Conservation (phyloP, 305 asterid genomes). For the Andrographis paniculata region DNA sequence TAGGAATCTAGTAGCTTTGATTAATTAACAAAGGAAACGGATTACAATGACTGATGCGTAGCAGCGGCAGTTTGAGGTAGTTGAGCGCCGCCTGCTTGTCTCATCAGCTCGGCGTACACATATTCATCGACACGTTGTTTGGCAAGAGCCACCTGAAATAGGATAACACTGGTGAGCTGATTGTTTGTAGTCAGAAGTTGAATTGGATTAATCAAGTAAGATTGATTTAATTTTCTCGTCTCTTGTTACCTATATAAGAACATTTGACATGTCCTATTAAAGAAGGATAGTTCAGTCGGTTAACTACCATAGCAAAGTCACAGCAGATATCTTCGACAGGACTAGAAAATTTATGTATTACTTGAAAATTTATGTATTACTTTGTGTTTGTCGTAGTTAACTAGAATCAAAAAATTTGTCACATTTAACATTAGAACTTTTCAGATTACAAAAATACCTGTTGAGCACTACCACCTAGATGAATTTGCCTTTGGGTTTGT, state of each 20-base stretch:
- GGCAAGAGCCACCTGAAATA: constrained; percentile 38
- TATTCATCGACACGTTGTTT: constrained; percentile 89
- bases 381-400: not conserved
- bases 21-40: not conserved
- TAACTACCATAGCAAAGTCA: not conserved
- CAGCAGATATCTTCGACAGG: not conserved
- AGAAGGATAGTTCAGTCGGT: not conserved
- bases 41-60: constrained; percentile 30
- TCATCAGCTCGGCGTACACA: constrained; percentile 75
- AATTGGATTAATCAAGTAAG: too few species aligned
- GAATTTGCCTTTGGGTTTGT: constrained; percentile 83
- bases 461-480: constrained; percentile 70
- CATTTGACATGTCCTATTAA: too few species aligned
- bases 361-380: not conserved
- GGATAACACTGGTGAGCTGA: too few species aligned
- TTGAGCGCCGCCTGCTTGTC: constrained; percentile 44
- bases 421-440: not conserved
- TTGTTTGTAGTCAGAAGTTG: too few species aligned
- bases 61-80: constrained; percentile 25
- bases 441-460: constrained; percentile 40
- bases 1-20: not conserved
- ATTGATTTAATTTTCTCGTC: too few species aligned
- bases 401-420: not conserved
- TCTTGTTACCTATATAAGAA: too few species aligned
- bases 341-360: not conserved